Evolutionary conservation across 306 rosid genomes (phyloP).

Genomic region (Fragaria nilgerrensis): DNA sequence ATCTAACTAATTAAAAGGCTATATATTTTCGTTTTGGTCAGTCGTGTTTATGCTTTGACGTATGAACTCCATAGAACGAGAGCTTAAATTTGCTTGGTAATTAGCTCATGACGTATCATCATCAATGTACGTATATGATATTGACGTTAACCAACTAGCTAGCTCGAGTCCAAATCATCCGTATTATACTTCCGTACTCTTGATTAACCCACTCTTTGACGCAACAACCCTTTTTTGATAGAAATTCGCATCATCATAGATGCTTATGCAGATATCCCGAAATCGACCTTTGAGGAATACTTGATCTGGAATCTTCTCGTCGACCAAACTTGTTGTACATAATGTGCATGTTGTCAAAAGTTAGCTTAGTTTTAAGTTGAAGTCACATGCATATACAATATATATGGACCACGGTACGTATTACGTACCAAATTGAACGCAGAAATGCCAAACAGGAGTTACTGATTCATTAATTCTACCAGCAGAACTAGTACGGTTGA

Average conservation of each 20-base stretch:
- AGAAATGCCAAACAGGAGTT: neutral
- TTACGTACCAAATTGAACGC: neutral
- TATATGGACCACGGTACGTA: neutral
- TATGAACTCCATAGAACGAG: neutral
- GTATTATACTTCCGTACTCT: neutral
- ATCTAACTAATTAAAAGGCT: neutral
- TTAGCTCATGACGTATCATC: neutral
- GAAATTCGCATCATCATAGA: neutral
- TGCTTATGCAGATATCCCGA: neutral
- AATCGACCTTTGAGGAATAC: neutral
- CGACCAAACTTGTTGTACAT: neutral
- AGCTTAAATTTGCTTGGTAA: neutral
- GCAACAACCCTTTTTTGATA: neutral
- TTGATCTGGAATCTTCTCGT: neutral
- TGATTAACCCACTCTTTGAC: neutral
- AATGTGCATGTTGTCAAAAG: neutral
- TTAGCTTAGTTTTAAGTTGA: neutral
- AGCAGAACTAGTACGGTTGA: neutral
- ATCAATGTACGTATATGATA: neutral
- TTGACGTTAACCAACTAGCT: neutral
- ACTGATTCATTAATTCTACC: neutral
- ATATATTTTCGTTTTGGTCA: too few relatives aligned
- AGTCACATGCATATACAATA: neutral
- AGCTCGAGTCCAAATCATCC: neutral
- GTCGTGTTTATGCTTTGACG: neutral